phyloP scores from a whole-genome alignment of 495 filamentous ascomycete genomes.

The Margaritispora aquatica region DNA sequence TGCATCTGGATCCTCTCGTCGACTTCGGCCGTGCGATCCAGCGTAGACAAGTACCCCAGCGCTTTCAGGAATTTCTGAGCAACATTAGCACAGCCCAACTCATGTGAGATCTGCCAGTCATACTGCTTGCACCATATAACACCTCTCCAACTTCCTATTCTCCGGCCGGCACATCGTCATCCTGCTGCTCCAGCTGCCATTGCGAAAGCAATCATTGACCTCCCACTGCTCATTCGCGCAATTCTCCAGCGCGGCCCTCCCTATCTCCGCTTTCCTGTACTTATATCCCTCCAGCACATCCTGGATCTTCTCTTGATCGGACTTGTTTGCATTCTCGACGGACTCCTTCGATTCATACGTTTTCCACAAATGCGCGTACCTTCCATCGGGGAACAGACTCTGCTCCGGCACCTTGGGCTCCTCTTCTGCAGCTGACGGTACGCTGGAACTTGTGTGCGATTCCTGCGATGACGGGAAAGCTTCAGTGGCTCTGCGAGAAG shows the following conservation, averaged over 20 bases:
- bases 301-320: constrained; percentile 64
- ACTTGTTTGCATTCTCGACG: constrained; percentile 56
- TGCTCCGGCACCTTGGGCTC: constrained; percentile 27
- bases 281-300: constrained; percentile 81
- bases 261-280: constrained; percentile 69
- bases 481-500: constrained; percentile 11
- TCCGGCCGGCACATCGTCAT: constrained; percentile 70
- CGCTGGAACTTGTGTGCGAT: constrained; percentile 2
- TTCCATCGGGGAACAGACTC: constrained; percentile 61
- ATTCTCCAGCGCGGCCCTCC: constrained; percentile 83
- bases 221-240: constrained; percentile 79
- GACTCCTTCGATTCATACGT: constrained; percentile 65
- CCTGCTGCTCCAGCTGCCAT: constrained; percentile 50
- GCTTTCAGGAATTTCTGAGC: constrained; percentile 79
- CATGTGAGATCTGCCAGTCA: constrained; percentile 18
- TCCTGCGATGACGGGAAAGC: constrained; percentile 18
- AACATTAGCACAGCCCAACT: not conserved
- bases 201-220: constrained; percentile 67
- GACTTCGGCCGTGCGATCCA: constrained; percentile 54
- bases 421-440: not conserved
- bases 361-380: constrained; percentile 92
- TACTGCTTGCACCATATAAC: constrained; percentile 77
- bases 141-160: constrained; percentile 65
- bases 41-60: constrained; percentile 74
- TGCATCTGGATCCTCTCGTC: constrained; percentile 95